Base-by-base conservation (phyloP, 306 rosid species). In the Vigna mungo region DNA sequence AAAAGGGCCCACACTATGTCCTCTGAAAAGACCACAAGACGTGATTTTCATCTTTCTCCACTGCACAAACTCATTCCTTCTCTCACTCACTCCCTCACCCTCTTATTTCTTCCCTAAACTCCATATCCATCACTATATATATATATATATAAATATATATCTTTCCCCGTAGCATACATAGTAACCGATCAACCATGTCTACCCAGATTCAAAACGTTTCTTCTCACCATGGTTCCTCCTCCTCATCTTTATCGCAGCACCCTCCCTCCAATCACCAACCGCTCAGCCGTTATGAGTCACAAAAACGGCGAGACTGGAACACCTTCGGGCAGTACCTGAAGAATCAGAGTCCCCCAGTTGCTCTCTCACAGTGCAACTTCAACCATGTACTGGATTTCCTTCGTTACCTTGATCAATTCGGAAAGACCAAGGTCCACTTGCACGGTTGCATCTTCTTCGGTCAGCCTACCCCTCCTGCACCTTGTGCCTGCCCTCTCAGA, bases 351-450 rank as follows among this genome's bases (percentile, higher is more conserved):
- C 96, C 97, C 7, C 88, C 90, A 2, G 88, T 94, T 15, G 71
- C 97, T 1, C 82, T 94, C 61, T 79, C 92, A 0, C 87, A 90
- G 63, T 94, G 97, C 83, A 92, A 81, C 88, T 88, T 76, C 87
- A 91, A 84, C 86, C 97, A 94, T 34, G 96, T 94, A 7, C 84
- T 94, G 2, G 98, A 91, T 9, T 94, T 91, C 80, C 96, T 94
- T 2, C 86, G 92, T 10, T 94, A 94, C 80, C 88, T 94, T 1
- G 98, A 94, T 27, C 98, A 94, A 84, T 94, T 94, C n/a, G 98
- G 98, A 2, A 94, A 94, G 84, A 94, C 98, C 7, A 91, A 92
- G 84, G 97, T 94, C 27, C 98, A 94, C 81, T 76, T 85, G 36
- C 91, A 87, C 41, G 90, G 88, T 20, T 94, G 98, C 65, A 86